Evolutionary conservation across 257 asterid genomes (phyloP).

Genomic region (Gentiana dahurica): DNA sequence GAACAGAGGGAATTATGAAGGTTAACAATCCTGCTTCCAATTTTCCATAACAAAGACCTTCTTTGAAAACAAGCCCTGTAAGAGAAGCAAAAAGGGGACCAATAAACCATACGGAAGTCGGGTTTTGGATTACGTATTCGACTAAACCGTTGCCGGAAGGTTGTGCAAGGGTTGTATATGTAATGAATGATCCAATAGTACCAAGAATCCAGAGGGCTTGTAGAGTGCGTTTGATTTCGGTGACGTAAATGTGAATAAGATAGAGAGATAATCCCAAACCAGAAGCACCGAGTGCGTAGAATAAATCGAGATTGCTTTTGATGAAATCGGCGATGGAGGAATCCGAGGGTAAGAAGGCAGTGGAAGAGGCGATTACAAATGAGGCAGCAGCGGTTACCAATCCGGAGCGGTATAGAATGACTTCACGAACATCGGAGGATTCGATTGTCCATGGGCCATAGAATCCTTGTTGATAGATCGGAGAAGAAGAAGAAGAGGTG

Average conservation of each 20-base stretch:
- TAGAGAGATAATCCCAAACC: slow-evolving; percentile 72
- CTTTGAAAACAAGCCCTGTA: slow-evolving; percentile 92
- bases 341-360: slow-evolving; percentile 38
- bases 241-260: slow-evolving; percentile 84
- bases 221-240: slow-evolving; percentile 78
- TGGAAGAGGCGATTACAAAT: slow-evolving; percentile 58
- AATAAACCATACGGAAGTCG: slow-evolving; percentile 72
- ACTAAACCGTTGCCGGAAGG: slow-evolving; percentile 57
- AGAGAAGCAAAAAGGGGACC: slow-evolving; percentile 91
- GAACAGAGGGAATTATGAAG: slow-evolving; percentile 69
- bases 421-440: slow-evolving; percentile 72
- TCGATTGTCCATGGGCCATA: slow-evolving; percentile 87
- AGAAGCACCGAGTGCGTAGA: slow-evolving; percentile 55
- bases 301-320: slow-evolving; percentile 31
- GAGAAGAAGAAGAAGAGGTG: too few species aligned
- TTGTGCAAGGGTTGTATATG: slow-evolving; percentile 49
- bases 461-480: slow-evolving; percentile 41
- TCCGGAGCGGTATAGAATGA: slow-evolving; percentile 66
- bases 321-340: slow-evolving; percentile 23
- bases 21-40: slow-evolving; percentile 75
- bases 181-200: slow-evolving; percentile 53
- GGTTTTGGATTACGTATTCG: slow-evolving; percentile 62
- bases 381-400: slow-evolving; percentile 76
- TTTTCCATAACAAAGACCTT: slow-evolving; percentile 79
- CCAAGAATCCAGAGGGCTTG: slow-evolving; percentile 80